Percentiles rank a stretch among this genome's conserved stretches.
Evolutionary conservation across 805 yeast species (phyloP).

Genomic region (Spathaspora passalidarum): DNA sequence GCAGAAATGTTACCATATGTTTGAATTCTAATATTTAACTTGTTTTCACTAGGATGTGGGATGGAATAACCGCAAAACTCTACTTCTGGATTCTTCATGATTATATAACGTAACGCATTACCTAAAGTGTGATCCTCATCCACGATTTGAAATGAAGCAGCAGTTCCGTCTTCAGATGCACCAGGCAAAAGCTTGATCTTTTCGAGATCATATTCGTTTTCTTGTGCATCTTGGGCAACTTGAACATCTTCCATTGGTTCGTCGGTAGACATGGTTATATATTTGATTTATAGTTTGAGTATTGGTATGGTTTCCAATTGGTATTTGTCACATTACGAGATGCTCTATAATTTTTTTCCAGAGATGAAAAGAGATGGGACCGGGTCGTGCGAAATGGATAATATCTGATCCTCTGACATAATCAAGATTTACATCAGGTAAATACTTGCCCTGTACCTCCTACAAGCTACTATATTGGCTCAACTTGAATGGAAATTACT

Average conservation of each 20-base stretch:
- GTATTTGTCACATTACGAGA: background rate
- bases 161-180: slow-evolving; percentile 86
- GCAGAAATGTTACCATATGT: slow-evolving; percentile 87
- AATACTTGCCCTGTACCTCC: too few species aligned
- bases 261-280: slow-evolving; percentile 9
- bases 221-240: too few species aligned
- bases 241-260: slow-evolving; percentile 20
- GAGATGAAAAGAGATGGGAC: background rate
- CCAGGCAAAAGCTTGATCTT: slow-evolving; percentile 77
- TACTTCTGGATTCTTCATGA: slow-evolving; percentile 96
- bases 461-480: too few species aligned
- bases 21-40: slow-evolving; percentile 87
- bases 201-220: slow-evolving; percentile 50
- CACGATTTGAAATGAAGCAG: slow-evolving; percentile 88
- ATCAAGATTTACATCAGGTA: too few species aligned
- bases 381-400: background rate
- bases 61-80: slow-evolving; percentile 98
- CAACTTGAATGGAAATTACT: too few species aligned
- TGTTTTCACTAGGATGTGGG: slow-evolving; percentile 95
- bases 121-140: slow-evolving; percentile 98
- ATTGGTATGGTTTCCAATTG: background rate
- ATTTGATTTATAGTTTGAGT: background rate
- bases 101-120: slow-evolving; percentile 86
- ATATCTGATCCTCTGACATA: background rate
- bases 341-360: background rate